phyloP scores from a whole-genome alignment of 2,329 filamentous ascomycete species.

The Botrytis fragariae region DNA sequence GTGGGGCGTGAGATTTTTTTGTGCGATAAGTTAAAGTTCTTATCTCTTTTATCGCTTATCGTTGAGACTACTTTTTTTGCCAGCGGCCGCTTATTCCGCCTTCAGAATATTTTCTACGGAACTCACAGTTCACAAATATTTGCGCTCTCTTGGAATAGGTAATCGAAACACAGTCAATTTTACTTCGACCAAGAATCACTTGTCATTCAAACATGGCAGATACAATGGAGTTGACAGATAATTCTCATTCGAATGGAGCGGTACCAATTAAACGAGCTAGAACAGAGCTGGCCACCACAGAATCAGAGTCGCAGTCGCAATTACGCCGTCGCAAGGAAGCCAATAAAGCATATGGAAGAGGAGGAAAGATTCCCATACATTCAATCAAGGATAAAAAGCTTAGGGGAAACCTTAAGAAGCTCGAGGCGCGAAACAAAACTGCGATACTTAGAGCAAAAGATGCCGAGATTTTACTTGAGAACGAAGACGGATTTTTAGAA shows the following conservation, averaged over 20 bases:
- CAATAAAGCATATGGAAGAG: conserved; percentile 79
- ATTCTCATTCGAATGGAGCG: conserved; percentile 50
- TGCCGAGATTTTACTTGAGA: conserved; percentile 90
- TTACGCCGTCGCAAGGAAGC: conserved; percentile 57
- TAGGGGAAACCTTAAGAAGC: conserved; percentile 70
- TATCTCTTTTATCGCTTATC: conserved; percentile 23
- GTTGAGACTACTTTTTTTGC: neutral
- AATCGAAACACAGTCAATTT: neutral
- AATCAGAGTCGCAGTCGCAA: conserved; percentile 34
- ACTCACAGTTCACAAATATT: conserved; percentile 11
- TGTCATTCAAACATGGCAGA: conserved; percentile 23
- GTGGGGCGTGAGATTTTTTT: conserved; percentile 19
- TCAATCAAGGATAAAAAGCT: conserved; percentile 86
- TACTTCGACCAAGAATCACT: neutral
- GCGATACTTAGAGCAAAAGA: conserved; percentile 85
- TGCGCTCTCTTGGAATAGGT: neutral
- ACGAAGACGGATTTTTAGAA: conserved; percentile 81
- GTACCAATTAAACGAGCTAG: conserved; percentile 49
- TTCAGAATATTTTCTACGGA: neutral
- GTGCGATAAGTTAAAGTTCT: conserved; percentile 24
- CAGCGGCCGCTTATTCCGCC: neutral
- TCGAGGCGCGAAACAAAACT: conserved; percentile 80
- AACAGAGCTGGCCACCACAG: conserved; percentile 46
- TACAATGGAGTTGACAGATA: conserved; percentile 23
- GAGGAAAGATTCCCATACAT: conserved; percentile 69